Conservation (phyloP, 2,329 filamentous ascomycete species). For the Hypoxylon sp. region DNA sequence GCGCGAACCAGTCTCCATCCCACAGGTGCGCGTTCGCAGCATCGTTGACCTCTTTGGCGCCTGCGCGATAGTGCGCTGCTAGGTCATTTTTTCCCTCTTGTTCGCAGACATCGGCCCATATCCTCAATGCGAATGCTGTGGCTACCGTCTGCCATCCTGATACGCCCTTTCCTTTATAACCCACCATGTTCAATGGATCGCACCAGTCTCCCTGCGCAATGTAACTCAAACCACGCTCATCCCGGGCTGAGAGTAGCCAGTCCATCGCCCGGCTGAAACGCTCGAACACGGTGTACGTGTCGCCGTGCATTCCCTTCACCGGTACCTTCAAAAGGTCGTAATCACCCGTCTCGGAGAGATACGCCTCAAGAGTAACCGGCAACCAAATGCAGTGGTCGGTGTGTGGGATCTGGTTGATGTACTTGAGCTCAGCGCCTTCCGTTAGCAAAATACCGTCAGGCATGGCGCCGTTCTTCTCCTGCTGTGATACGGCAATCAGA, state of each 20-base stretch:
- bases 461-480: conserved; percentile 69
- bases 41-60: conserved; percentile 63
- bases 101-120: conserved; percentile 69
- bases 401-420: conserved; percentile 73
- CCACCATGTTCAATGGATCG: conserved; percentile 75
- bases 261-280: conserved; percentile 71
- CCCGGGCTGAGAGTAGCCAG: conserved; percentile 67
- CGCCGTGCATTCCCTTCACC: conserved; percentile 61
- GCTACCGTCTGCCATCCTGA: conserved; percentile 72
- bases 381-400: conserved; percentile 74
- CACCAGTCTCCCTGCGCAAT: conserved; percentile 74
- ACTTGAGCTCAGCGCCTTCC: conserved; percentile 70
- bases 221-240: conserved; percentile 68
- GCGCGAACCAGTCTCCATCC: conserved; percentile 70
- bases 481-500: conserved; percentile 66
- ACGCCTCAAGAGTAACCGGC: conserved; percentile 68
- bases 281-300: conserved; percentile 66
- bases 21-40: conserved; percentile 68
- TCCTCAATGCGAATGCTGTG: conserved; percentile 66
- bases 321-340: conserved; percentile 64
- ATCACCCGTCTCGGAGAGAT: conserved; percentile 69
- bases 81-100: conserved; percentile 58
- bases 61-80: conserved; percentile 62
- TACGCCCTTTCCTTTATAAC: conserved; percentile 70
- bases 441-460: conserved; percentile 69